phyloP scores from a whole-genome alignment of 768 basidiomycete species.

The Boletellus emodensis region DNA sequence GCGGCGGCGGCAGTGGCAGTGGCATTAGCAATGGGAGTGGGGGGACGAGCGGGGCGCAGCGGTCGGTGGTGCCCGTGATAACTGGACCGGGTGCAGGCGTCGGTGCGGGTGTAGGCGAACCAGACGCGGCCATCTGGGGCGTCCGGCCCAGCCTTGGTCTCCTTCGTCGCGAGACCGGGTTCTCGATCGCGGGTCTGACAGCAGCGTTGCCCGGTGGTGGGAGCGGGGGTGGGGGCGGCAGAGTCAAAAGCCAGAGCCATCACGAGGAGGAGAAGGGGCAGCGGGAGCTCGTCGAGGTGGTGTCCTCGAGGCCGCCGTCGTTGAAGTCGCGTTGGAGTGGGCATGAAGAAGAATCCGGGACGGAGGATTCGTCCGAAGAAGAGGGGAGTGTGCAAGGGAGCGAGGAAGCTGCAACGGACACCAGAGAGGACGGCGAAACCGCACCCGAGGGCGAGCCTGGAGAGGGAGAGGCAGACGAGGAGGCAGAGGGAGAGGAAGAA shows the following conservation, averaged over 20 bases:
- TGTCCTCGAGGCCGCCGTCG: conserved; percentile 43
- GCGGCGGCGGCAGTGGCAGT: too few species aligned
- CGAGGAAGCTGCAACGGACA: conserved; percentile 13
- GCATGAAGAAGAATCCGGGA: conserved; percentile 15
- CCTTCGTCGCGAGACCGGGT: conserved; percentile 69
- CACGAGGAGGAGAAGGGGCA: conserved; percentile 38
- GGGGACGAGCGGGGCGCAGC: neutral
- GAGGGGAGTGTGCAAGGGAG: conserved; percentile 8
- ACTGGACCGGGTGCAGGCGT: too few species aligned
- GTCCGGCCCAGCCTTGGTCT: conserved; percentile 55
- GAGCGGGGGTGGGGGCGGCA: neutral
- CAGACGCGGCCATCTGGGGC: too few species aligned
- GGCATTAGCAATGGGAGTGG: too few species aligned
- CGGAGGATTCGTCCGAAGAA: conserved; percentile 4
- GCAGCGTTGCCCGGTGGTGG: conserved; percentile 49
- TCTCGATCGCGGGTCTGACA: conserved; percentile 77
- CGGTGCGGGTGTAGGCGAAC: too few species aligned
- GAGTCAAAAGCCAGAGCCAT: neutral
- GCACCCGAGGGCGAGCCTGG: conserved; percentile 16
- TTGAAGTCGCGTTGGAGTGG: conserved; percentile 29
- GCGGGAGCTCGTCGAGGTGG: conserved; percentile 52
- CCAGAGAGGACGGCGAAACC: too few species aligned
- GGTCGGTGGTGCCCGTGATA: neutral
- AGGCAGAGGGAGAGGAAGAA: conserved; percentile 27
- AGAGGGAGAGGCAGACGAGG: conserved; percentile 27